Conservation (phyloP, 768 basidiomycete species). For the Filobasidium wieringae region DNA sequence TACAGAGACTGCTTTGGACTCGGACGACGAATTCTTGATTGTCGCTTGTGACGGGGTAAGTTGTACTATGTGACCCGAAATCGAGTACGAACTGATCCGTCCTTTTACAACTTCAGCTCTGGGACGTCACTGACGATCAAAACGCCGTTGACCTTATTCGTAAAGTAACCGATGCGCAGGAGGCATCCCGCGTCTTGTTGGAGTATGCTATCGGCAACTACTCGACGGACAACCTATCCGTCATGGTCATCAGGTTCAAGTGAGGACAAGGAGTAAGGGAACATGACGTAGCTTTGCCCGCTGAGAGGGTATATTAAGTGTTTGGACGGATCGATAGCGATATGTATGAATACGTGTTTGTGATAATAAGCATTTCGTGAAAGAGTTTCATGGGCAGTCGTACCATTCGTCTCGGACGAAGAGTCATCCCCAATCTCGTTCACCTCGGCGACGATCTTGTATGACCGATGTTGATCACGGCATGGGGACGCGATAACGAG, state of each 20-base stretch:
- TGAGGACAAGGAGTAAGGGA: background rate
- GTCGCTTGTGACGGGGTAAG: constrained; percentile 95
- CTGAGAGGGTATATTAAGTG: no score
- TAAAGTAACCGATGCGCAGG: constrained; percentile 57
- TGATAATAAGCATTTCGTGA: no score
- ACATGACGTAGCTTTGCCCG: no score
- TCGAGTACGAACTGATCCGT: background rate
- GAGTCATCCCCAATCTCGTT: no score
- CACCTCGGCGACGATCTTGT: no score
- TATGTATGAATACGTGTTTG: no score
- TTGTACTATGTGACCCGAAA: constrained; percentile 14
- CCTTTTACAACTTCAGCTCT: constrained; percentile 51
- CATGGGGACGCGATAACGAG: no score
- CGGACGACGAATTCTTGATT: constrained; percentile 86
- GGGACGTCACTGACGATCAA: constrained; percentile 92
- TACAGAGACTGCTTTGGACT: constrained; percentile 84
- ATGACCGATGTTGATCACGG: no score
- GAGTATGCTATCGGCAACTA: constrained; percentile 76
- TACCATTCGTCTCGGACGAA: no score
- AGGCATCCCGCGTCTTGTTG: constrained; percentile 61
- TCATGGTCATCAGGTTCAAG: constrained; percentile 69
- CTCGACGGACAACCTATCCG: constrained; percentile 90
- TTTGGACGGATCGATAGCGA: no score
- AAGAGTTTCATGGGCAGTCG: no score
- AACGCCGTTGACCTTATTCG: constrained; percentile 75